phyloP scores from a whole-genome alignment of 768 basidiomycete genomes.

The Trametes maxima region DNA sequence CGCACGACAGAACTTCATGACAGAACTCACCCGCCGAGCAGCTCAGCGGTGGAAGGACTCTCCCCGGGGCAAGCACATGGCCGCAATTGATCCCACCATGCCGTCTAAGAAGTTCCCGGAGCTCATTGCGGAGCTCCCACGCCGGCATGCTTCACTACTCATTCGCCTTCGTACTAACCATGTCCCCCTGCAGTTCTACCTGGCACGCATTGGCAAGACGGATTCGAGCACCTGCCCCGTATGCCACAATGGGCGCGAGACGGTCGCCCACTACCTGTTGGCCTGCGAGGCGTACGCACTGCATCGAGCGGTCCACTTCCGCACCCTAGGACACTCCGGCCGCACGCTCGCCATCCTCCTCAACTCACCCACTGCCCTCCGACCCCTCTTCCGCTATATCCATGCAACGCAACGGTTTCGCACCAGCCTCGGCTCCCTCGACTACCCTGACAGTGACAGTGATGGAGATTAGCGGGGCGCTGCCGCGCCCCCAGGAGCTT shows the following conservation, averaged over 20 bases:
- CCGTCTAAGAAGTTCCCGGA: too few relatives aligned
- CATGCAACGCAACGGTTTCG: conserved; percentile 15
- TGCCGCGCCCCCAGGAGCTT: too few relatives aligned
- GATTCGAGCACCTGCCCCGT: too few relatives aligned
- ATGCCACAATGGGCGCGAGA: conserved; percentile 9
- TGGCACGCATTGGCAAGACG: conserved; percentile 19
- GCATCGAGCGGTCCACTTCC: not conserved
- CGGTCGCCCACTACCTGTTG: conserved; percentile 26
- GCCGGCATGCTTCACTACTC: too few relatives aligned
- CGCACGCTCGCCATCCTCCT: conserved; percentile 10
- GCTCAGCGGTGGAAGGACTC: conserved; percentile 1
- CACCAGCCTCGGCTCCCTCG: not conserved
- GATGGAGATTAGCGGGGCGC: too few relatives aligned
- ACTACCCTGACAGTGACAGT: not conserved
- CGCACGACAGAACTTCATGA: conserved; percentile 3
- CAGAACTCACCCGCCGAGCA: not conserved
- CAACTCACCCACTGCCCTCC: not conserved
- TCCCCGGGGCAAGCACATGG: not conserved
- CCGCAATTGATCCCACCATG: not conserved
- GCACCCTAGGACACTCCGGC: not conserved
- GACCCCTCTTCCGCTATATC: conserved; percentile 17
- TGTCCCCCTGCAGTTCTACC: too few relatives aligned
- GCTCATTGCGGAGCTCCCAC: too few relatives aligned
- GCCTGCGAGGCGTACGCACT: conserved; percentile 14
- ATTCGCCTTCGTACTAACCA: too few relatives aligned